Conservation (phyloP, 1,284 basidiomycete genomes). For the Caloboletus inedulis region DNA sequence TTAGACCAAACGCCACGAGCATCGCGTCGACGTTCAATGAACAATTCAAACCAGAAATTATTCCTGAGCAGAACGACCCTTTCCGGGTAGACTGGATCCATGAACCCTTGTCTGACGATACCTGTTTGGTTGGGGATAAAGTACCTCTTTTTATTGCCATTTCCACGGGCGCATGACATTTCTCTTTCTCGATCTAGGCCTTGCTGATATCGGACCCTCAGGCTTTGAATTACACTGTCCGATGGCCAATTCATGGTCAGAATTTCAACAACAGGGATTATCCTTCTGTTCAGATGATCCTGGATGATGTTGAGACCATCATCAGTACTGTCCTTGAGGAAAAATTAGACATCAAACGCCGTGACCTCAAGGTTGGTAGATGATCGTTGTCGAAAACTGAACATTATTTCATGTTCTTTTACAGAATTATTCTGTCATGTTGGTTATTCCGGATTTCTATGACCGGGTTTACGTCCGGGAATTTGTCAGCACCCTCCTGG, state of each 20-base stretch:
- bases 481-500: constrained; percentile 73
- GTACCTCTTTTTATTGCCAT: constrained; percentile 36
- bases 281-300: constrained; percentile 59
- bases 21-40: constrained; percentile 77
- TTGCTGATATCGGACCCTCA: constrained; percentile 69
- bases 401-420: constrained; percentile 4
- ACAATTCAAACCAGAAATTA: constrained; percentile 74
- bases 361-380: constrained; percentile 57
- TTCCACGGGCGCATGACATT: constrained; percentile 8
- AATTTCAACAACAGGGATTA: constrained; percentile 83
- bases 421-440: constrained; percentile 79
- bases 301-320: constrained; percentile 78
- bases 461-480: constrained; percentile 82
- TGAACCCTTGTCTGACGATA: constrained; percentile 41
- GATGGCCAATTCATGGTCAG: constrained; percentile 76
- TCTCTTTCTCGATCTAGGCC: constrained; percentile 46
- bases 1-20: constrained; percentile 69
- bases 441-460: constrained; percentile 93
- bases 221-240: constrained; percentile 61
- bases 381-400: not conserved
- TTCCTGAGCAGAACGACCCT: constrained; percentile 78
- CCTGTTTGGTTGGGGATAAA: constrained; percentile 66
- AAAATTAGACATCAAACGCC: constrained; percentile 55
- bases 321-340: constrained; percentile 60
- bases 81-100: constrained; percentile 81